These are phyloP conservation scores for Aspergillus fumigatiaffinis DNA, from an alignment of 2,329 filamentous ascomycete genomes.

Conservation along the genomic window DNA sequence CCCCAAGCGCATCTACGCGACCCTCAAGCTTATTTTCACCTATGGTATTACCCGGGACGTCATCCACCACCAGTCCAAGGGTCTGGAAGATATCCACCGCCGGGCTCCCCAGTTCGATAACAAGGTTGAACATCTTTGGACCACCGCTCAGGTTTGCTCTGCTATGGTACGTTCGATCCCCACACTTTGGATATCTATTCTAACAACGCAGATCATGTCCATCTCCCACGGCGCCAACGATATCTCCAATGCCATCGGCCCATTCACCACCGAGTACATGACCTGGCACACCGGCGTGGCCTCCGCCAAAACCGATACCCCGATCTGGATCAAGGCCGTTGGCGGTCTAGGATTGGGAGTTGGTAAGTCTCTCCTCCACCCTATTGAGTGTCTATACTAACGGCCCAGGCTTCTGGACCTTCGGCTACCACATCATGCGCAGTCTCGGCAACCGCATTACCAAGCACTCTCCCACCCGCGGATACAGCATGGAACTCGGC, in stretches of 20 bases:
- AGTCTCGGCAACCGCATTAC: conserved; percentile 41
- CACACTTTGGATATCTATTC: too few relatives aligned
- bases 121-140: conserved; percentile 45
- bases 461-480: conserved; percentile 31
- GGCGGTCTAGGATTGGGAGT: too few relatives aligned
- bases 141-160: neutral
- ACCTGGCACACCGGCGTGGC: conserved; percentile 32
- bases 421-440: conserved; percentile 40
- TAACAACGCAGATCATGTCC: conserved; percentile 34
- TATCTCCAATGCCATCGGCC: conserved; percentile 41
- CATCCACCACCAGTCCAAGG: conserved; percentile 1
- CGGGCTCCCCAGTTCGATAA: conserved; percentile 45
- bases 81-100: conserved; percentile 13
- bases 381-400: too few relatives aligned
- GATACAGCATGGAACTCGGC: conserved; percentile 36
- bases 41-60: conserved; percentile 32
- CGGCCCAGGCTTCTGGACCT: conserved; percentile 37
- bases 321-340: conserved; percentile 27
- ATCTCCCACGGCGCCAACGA: conserved; percentile 46
- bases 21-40: too few relatives aligned
- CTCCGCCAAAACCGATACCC: conserved; percentile 28
- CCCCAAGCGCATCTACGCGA: conserved; percentile 21
- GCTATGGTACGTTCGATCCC: too few relatives aligned
- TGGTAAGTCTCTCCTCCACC: conserved; percentile 15
- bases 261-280: conserved; percentile 38